A percentile compares a stretch with the other conserved stretches of the same genome.
phyloP scores from a whole-genome alignment of 2,329 filamentous ascomycete genomes.

The Didymella glomerata region DNA sequence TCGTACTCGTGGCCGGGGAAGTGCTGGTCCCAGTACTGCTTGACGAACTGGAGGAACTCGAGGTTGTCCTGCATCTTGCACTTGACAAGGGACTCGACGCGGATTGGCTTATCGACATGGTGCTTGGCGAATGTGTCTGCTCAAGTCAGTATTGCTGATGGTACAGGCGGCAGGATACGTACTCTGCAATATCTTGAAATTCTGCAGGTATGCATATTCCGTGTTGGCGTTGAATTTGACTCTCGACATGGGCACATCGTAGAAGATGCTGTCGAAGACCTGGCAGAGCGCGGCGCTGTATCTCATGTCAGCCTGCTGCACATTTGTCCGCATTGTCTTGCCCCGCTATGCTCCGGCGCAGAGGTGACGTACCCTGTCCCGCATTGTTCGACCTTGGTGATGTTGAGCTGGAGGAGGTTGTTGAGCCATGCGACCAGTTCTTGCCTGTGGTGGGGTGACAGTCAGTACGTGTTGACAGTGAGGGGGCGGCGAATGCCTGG shows the following conservation, averaged over 20 bases:
- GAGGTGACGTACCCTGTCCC: conserved; percentile 81
- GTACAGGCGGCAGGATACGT: conserved; percentile 51
- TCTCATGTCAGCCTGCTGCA: conserved; percentile 29
- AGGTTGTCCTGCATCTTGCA: conserved; percentile 99
- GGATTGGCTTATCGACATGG: conserved; percentile 86
- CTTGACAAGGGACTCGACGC: conserved; percentile 88
- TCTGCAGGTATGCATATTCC: conserved; percentile 97
- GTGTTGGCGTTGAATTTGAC: conserved; percentile 99
- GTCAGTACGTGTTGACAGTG: conserved; percentile 33
- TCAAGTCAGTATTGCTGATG: conserved; percentile 10
- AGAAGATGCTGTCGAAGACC: conserved; percentile 97
- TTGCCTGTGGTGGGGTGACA: conserved; percentile 70
- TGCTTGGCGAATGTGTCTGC: conserved; percentile 85
- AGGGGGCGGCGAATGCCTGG: conserved; percentile 33
- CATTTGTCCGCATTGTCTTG: conserved; percentile 4
- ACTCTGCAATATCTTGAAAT: conserved; percentile 98
- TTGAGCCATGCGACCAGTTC: conserved; percentile 97
- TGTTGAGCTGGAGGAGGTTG: conserved; percentile 95
- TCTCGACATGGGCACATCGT: conserved; percentile 90
- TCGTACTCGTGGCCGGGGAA: conserved; percentile 98
- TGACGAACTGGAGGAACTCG: conserved; percentile 97
- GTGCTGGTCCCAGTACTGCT: conserved; percentile 97
- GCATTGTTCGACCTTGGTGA: conserved; percentile 98
- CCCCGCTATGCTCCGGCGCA: conserved; percentile 18
- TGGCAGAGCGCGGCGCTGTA: conserved; percentile 91